phyloP scores from a whole-genome alignment of 495 filamentous ascomycete species.

The Lophium mytilinum region DNA sequence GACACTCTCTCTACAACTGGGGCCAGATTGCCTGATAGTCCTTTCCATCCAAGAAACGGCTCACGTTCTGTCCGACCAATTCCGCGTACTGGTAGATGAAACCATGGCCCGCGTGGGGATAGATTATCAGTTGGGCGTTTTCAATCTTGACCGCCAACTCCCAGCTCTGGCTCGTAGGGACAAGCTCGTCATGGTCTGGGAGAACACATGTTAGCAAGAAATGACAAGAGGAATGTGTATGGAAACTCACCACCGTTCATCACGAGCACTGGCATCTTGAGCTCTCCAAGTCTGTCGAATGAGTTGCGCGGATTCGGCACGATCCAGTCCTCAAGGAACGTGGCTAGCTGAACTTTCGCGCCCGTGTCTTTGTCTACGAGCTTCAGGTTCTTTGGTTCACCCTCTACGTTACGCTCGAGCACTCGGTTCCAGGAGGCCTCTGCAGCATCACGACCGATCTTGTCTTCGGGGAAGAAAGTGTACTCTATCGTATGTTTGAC shows the following conservation, averaged over 20 bases:
- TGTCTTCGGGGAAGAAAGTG: constrained; percentile 17
- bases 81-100: constrained; percentile 26
- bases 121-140: constrained; percentile 27
- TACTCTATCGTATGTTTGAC: constrained; percentile 9
- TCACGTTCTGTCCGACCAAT: constrained; percentile 2
- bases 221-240: no score
- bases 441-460: constrained; percentile 17
- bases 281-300: constrained; percentile 24
- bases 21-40: neutral
- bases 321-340: constrained; percentile 13
- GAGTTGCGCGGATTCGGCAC: constrained; percentile 22
- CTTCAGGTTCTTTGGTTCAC: no score
- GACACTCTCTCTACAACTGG: no score
- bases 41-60: constrained; percentile 9
- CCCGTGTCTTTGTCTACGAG: no score
- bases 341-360: no score
- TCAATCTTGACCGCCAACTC: constrained; percentile 26
- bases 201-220: no score
- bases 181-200: constrained; percentile 25
- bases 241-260: constrained; percentile 23
- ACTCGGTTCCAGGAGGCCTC: constrained; percentile 16
- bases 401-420: neutral
- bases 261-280: constrained; percentile 32
- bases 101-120: constrained; percentile 31
- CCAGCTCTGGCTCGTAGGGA: constrained; percentile 30